phyloP scores from a whole-genome alignment of 169 alveolate genomes.

The Eimeria tenella region DNA sequence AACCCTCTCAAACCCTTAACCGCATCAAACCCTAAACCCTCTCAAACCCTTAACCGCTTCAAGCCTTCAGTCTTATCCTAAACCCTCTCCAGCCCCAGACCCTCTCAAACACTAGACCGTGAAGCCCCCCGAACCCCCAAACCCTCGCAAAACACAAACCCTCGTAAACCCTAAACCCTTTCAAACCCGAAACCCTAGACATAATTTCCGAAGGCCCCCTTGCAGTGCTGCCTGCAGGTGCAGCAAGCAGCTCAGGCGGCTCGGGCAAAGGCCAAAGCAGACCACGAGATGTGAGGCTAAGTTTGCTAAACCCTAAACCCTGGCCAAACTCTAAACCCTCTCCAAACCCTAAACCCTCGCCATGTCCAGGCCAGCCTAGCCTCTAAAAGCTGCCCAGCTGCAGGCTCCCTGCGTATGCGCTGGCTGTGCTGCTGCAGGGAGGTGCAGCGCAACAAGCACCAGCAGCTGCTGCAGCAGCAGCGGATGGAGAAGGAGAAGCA shows the following conservation, averaged over 20 bases:
- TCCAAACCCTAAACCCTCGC: background rate
- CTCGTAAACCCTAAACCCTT: background rate
- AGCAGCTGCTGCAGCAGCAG: slow-evolving; percentile 68
- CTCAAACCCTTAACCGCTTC: too few species aligned
- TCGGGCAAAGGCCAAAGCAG: slow-evolving; percentile 47
- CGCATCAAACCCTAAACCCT: slow-evolving; percentile 12
- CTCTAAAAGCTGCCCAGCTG: background rate
- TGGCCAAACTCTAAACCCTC: background rate
- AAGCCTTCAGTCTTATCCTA: too few species aligned
- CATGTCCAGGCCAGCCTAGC: background rate
- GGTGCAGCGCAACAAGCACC: slow-evolving; percentile 31
- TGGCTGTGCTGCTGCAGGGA: slow-evolving; percentile 57
- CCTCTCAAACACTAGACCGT: background rate
- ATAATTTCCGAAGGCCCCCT: too few species aligned
- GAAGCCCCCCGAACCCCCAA: background rate
- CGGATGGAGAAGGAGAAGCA: slow-evolving; percentile 37
- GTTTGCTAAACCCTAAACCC: slow-evolving; percentile 12
- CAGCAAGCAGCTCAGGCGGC: slow-evolving; percentile 56
- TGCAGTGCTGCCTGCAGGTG: slow-evolving; percentile 12
- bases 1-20: background rate
- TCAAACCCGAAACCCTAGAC: slow-evolving; percentile 14
- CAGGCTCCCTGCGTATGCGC: background rate
- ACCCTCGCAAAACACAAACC: slow-evolving; percentile 9
- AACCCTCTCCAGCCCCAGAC: background rate
- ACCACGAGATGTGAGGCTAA: slow-evolving; percentile 12